Base-by-base conservation (phyloP, 345 rosid species). In the Nasturtium officinale region DNA sequence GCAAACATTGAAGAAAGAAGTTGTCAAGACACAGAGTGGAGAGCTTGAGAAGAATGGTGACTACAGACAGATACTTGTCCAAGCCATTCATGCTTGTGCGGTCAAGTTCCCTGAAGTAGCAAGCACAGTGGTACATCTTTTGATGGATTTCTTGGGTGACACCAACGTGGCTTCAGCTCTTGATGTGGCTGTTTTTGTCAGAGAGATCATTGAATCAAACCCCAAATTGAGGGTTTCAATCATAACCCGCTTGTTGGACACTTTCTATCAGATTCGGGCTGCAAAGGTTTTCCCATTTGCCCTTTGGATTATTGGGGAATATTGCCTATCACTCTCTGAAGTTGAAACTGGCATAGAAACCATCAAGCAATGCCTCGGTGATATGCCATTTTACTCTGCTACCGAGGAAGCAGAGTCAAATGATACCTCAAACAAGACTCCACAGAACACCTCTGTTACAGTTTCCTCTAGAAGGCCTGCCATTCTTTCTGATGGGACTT, bases 131-230 rank as follows among this genome's bases (percentile, higher is more conserved):
- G 94, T 90, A 56, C 96, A 90, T 82, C 78, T 90, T 63, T 77
- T 90, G 85, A 90, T 90, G 97, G 92, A 90, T 83, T 90, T 90
- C 80, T 78, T 90, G 79, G 90, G 97, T 17, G 97, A 90, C 78
- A 72, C 79, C 77, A 90, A 90, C 37, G 85, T 90, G 71, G 94
- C 95, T 76, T 90, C 95, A 25, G 97, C 92, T 62, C 76, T 87
- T 32, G 97, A 90, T 75, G 97, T 90, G 38, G 82, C 81, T 58
- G 82, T 87, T 47, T 90, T 88, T 81, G 92, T 90, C 29, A 85
- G 97, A 28, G 97, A 90, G 83, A 88, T 88, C 35, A 86, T 90
- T 30, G 95, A 90, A 79, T 82, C 94, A 9, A 90, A 90, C 69
- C 87, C 90, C 2, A 90, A 81, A 71, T 70, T 90, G 56, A 83